Percentiles rank a stretch among this genome's conserved stretches.
These are phyloP conservation scores for Aspergillus flavus DNA, from an alignment of 2,329 filamentous ascomycete genomes.

Conservation along the genomic window DNA sequence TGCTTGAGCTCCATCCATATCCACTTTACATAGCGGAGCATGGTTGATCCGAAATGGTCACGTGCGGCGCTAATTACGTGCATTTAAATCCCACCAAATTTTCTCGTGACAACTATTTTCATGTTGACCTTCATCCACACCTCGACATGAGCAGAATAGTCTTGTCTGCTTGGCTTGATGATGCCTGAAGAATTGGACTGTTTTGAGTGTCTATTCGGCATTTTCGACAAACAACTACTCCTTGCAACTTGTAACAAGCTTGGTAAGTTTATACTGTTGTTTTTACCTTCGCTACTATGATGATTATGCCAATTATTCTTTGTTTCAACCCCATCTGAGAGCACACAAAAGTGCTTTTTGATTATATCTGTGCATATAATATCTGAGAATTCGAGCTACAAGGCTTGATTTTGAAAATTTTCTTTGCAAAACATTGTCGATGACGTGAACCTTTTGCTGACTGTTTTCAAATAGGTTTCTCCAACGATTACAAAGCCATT, in stretches of 20 bases:
- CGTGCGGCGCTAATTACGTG: slow-evolving; percentile 25
- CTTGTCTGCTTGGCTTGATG: slow-evolving; percentile 1
- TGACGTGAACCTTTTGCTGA: slow-evolving; percentile 9
- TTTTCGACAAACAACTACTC: neutral
- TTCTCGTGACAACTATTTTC: slow-evolving; percentile 8
- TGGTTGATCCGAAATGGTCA: slow-evolving; percentile 22
- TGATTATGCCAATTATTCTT: slow-evolving; percentile 39
- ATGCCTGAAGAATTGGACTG: neutral
- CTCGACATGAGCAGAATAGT: neutral
- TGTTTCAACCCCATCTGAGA: slow-evolving; percentile 46
- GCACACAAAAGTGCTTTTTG: slow-evolving; percentile 30
- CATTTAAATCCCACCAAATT: slow-evolving; percentile 21
- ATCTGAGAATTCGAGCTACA: slow-evolving; percentile 23
- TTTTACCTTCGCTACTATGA: slow-evolving; percentile 22
- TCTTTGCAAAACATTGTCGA: neutral
- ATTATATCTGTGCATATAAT: slow-evolving; percentile 33
- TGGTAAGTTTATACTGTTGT: slow-evolving; percentile 12
- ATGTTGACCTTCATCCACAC: slow-evolving; percentile 7
- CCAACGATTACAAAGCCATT: neutral
- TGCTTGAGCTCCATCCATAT: neutral
- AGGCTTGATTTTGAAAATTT: neutral
- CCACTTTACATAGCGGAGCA: slow-evolving; percentile 11
- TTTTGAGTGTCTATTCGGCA: too few species aligned
- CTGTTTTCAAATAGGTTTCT: neutral
- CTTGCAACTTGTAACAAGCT: neutral